Conservation (phyloP, 768 basidiomycete genomes). For the Macrolepiota albuminosa region DNA sequence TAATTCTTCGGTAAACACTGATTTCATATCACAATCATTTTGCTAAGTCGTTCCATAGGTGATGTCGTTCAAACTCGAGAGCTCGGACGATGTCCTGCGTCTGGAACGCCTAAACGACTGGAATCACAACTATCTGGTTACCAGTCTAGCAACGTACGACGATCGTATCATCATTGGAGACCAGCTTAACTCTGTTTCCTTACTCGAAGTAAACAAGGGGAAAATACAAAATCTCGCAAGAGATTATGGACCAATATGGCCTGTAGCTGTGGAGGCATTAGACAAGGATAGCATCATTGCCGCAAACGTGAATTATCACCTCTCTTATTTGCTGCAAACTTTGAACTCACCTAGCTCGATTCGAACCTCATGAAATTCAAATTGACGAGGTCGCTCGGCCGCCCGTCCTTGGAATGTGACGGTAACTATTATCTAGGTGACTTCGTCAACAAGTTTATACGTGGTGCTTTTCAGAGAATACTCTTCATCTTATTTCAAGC, state of each 20-base stretch:
- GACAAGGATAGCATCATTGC: slow-evolving; percentile 57
- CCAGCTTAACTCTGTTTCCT: slow-evolving; percentile 71
- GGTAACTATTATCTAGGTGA: slow-evolving; percentile 78
- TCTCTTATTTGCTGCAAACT: not conserved
- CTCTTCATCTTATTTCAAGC: not conserved
- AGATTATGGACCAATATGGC: slow-evolving; percentile 76
- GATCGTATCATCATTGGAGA: slow-evolving; percentile 70
- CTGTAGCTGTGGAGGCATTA: slow-evolving; percentile 58
- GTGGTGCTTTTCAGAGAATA: slow-evolving; percentile 37
- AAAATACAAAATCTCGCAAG: slow-evolving; percentile 54
- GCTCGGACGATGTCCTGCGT: slow-evolving; percentile 14
- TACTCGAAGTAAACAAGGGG: slow-evolving; percentile 46
- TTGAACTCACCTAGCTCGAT: slow-evolving; percentile 43
- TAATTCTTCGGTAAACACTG: slow-evolving; percentile 63
- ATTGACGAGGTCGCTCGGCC: slow-evolving; percentile 37
- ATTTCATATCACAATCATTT: not conserved
- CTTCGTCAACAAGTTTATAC: slow-evolving; percentile 68
- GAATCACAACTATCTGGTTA: slow-evolving; percentile 82
- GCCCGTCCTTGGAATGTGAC: slow-evolving; percentile 49
- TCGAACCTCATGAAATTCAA: slow-evolving; percentile 65
- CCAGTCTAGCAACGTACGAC: slow-evolving; percentile 52
- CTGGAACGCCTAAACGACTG: slow-evolving; percentile 51
- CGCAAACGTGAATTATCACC: slow-evolving; percentile 56
- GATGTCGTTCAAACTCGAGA: slow-evolving; percentile 29
- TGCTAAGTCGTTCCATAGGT: slow-evolving; percentile 30